phyloP scores from a whole-genome alignment of 495 filamentous ascomycete genomes.

The Elasticomyces elasticus region DNA sequence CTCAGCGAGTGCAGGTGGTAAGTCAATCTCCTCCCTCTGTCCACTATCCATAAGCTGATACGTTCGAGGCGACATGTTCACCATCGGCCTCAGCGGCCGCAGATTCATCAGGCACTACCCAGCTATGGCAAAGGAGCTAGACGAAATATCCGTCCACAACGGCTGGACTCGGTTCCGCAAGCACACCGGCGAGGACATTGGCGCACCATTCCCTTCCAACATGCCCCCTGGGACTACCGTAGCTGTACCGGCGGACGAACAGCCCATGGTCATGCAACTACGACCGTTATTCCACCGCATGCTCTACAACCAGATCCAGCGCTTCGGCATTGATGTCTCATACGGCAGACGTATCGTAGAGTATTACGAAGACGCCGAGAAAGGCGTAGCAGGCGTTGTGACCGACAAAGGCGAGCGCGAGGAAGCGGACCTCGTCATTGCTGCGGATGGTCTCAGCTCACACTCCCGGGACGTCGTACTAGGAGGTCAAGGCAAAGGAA shows the following conservation, averaged over 20 bases:
- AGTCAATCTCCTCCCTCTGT: not conserved
- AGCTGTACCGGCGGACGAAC: constrained; percentile 36
- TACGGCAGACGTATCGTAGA: constrained; percentile 38
- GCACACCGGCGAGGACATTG: constrained; percentile 40
- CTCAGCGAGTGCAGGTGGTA: constrained; percentile 15
- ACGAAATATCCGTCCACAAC: constrained; percentile 37
- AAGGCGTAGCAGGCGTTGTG: constrained; percentile 35
- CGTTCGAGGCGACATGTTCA: constrained; percentile 44
- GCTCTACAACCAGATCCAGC: constrained; percentile 41
- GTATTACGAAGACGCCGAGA: constrained; percentile 40
- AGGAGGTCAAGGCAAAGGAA: constrained; percentile 26
- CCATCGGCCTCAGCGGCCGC: constrained; percentile 39
- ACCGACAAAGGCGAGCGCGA: constrained; percentile 39
- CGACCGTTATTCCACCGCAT: constrained; percentile 47
- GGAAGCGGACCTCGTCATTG: constrained; percentile 47
- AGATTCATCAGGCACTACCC: constrained; percentile 48
- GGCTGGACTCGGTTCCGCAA: constrained; percentile 45
- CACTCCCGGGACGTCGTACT: constrained; percentile 39
- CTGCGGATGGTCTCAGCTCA: constrained; percentile 48
- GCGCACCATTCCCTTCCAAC: constrained; percentile 19
- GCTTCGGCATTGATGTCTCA: constrained; percentile 40
- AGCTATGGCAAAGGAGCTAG: constrained; percentile 39
- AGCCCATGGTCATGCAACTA: constrained; percentile 24
- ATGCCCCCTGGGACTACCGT: constrained; percentile 22
- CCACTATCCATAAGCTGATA: not conserved